Evolutionary conservation across 2,329 filamentous ascomycete genomes (phyloP), one percentile per base, ranked within the genome.

Genomic region (Colletotrichum scovillei): DNA sequence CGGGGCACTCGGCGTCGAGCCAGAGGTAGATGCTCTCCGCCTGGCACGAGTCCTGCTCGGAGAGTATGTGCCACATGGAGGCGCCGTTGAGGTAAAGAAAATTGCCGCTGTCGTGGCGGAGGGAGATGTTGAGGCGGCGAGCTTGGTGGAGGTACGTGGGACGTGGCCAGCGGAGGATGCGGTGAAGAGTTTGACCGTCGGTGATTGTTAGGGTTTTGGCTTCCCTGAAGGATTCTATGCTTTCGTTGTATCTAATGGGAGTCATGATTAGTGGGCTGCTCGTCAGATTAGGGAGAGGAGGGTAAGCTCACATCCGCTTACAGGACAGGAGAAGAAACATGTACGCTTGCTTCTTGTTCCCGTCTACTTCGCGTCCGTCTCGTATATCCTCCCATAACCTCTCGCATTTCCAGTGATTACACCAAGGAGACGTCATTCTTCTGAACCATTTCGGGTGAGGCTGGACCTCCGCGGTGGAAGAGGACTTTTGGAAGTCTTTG

Each of bases 401-500:
- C 9, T 75, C 68, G 52, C 75, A 76, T 8, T 59, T 67, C 75
- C 75, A 75, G 65, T 76, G 75, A n/a, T 76, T 76, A 42, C 74
- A 75, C 75, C 75, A 76, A 11, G 30, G 35, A 11, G 75, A 76
- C 3, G 67, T 46, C 67, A 76, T 65, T 19, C 75, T 68, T 19
- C 64, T 12, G 22, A 69, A 74, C 75, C 75, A 76, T 28, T 69
- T 46, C 22, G 59, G 67, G 11, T 74, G 74, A 14, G 52, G 28
- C 9, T 75, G 75, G 5, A 74, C 63, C 5, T 49, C 53, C 4
- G 67, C 28, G 2, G 55, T 28, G 32, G 49, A 56, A 19, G 30
- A 32, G 0, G 52, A 63, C 35, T 26, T 24, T 2, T 5, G 14
- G 14, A 71, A 75, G 7, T 74, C 71, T 5, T 42, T 59, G 3